Evolutionary conservation across 257 asterid species (phyloP).

Genomic region (Oldenlandia corymbosa): DNA sequence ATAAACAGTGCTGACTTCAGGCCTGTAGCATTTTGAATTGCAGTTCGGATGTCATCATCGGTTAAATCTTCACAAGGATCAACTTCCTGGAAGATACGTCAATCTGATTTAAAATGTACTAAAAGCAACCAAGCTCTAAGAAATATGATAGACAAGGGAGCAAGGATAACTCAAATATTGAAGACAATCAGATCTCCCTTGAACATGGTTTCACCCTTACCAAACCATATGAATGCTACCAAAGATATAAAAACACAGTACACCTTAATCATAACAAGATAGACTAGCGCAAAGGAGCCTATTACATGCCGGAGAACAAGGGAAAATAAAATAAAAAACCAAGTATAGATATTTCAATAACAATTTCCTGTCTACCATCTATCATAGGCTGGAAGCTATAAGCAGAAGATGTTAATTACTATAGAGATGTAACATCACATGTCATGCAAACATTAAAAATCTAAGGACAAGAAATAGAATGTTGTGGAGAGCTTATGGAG

Average conservation of each 20-base stretch:
- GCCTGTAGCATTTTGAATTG: conserved; percentile 93
- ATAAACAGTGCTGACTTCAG: conserved; percentile 79
- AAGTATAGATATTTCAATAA: background rate
- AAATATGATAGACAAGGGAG: background rate
- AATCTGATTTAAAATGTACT: conserved; percentile 13
- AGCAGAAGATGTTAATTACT: background rate
- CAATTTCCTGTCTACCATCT: too few relatives aligned
- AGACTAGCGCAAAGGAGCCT: background rate
- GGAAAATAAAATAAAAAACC: background rate
- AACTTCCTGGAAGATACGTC: conserved; percentile 56
- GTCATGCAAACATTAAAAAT: background rate
- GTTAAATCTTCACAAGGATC: conserved; percentile 96
- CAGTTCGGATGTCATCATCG: conserved; percentile 86
- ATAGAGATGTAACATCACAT: background rate
- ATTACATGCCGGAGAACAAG: background rate
- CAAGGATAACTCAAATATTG: background rate
- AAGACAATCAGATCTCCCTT: background rate
- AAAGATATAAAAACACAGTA: too few relatives aligned
- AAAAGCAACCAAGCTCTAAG: conserved; percentile 3
- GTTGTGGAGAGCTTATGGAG: background rate
- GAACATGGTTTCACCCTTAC: too few relatives aligned
- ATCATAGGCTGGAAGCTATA: too few relatives aligned
- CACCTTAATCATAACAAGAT: too few relatives aligned
- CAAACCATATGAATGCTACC: too few relatives aligned
- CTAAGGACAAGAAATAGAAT: background rate